Evolutionary conservation across 768 basidiomycete species (phyloP).

Genomic region (Leccinellum albellum): DNA sequence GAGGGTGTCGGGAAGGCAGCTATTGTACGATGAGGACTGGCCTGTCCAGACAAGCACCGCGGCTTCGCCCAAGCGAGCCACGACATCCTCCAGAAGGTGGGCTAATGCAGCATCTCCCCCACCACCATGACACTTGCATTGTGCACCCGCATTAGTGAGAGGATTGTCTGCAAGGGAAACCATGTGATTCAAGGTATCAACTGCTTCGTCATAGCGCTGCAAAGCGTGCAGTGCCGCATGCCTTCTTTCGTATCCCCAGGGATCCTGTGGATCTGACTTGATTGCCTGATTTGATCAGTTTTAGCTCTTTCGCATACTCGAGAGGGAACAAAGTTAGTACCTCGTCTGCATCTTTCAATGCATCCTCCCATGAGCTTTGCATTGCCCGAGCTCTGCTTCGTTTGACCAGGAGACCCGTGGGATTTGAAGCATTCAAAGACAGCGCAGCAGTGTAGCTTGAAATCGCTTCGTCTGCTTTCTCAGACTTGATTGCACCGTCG

Average conservation of each 20-base stretch:
- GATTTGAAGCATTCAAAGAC: background rate
- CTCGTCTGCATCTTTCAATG: constrained; percentile 14
- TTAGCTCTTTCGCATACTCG: background rate
- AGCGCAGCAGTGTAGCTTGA: background rate
- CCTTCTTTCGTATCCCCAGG: background rate
- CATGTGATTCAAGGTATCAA: background rate
- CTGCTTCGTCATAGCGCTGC: background rate
- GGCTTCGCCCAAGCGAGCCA: constrained; percentile 1
- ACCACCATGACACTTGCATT: constrained; percentile 4
- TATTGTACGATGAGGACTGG: constrained; percentile 9
- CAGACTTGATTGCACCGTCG: background rate
- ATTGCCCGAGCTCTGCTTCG: constrained; percentile 1
- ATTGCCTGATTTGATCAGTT: background rate
- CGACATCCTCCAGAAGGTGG: constrained; percentile 11
- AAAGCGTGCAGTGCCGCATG: background rate
- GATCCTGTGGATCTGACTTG: background rate
- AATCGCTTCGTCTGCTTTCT: background rate
- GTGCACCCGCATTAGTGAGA: background rate
- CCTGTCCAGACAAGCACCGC: constrained; percentile 10
- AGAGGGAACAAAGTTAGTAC: background rate
- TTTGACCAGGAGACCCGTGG: constrained; percentile 1
- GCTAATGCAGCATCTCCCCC: constrained; percentile 1
- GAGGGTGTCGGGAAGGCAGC: constrained; percentile 6
- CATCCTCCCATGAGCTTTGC: background rate
- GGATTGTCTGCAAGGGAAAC: background rate